Conservation (phyloP, 352 stramenopile species). For the Phytophthora meadii region DNA sequence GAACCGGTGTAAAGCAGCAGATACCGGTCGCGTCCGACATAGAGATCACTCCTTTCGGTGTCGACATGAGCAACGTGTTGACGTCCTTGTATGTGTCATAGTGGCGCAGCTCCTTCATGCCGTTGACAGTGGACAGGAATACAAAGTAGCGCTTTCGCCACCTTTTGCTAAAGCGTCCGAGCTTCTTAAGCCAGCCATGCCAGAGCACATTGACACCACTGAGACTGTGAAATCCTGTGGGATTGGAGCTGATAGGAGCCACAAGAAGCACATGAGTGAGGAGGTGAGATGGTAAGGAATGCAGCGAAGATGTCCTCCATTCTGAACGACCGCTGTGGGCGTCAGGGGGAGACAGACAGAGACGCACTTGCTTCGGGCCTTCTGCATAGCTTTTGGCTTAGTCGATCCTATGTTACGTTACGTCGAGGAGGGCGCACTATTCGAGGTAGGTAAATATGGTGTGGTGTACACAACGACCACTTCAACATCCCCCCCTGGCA, state of each 20-base stretch:
- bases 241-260: constrained; percentile 45
- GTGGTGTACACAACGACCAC: constrained; percentile 17
- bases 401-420: constrained; percentile 2
- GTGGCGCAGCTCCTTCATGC: constrained; percentile 79
- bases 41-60: constrained; percentile 76
- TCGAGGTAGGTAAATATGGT: constrained; percentile 18
- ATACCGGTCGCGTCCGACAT: constrained; percentile 78
- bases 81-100: constrained; percentile 78
- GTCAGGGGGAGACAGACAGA: constrained; percentile 2
- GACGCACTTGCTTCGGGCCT: constrained; percentile 57
- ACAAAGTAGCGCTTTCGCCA: constrained; percentile 84
- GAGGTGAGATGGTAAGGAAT: constrained; percentile 10
- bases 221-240: constrained; percentile 54
- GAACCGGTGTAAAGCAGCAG: constrained; percentile 70
- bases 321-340: neutral
- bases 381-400: constrained; percentile 47
- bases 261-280: constrained; percentile 13
- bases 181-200: constrained; percentile 88
- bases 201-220: constrained; percentile 76
- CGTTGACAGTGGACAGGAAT: constrained; percentile 70
- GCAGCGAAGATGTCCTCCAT: neutral
- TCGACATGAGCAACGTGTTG: constrained; percentile 60
- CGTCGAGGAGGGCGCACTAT: constrained; percentile 17
- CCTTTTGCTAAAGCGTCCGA: constrained; percentile 83
- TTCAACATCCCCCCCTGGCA: constrained; percentile 16